Evolutionary conservation across 495 filamentous ascomycete species (phyloP).

Genomic region (Oidiodendron maius): DNA sequence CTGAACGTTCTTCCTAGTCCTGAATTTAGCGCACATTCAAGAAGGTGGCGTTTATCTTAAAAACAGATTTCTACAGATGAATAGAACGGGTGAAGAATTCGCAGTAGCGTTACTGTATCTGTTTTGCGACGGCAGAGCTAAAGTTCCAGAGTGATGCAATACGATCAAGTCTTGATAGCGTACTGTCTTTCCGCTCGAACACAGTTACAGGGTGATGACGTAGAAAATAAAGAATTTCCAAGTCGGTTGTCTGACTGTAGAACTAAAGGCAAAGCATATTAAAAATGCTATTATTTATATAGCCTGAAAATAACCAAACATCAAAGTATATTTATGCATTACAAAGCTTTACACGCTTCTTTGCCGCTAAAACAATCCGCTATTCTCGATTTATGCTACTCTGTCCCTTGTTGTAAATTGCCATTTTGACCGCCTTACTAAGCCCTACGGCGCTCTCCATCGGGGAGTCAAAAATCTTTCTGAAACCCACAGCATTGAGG

Average conservation of each 20-base stretch:
- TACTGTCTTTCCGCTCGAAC: background rate
- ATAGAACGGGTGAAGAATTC: background rate
- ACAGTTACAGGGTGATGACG: background rate
- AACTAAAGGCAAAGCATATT: background rate
- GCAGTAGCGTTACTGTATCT: too few relatives aligned
- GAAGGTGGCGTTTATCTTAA: background rate
- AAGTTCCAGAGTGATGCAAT: too few relatives aligned
- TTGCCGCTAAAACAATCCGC: background rate
- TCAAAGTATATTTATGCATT: background rate
- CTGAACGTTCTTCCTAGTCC: background rate
- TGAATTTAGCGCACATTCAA: background rate
- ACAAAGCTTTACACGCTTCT: background rate
- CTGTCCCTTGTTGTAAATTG: constrained; percentile 6
- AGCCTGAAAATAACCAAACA: too few relatives aligned
- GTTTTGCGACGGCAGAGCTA: too few relatives aligned
- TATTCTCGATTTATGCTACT: constrained; percentile 3
- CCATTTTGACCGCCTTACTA: background rate
- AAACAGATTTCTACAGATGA: background rate
- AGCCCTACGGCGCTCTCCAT: background rate
- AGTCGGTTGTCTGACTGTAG: background rate
- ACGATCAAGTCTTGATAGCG: background rate
- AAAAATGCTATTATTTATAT: background rate
- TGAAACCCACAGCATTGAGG: constrained; percentile 6
- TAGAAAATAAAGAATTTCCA: background rate
- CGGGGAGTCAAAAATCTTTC: constrained; percentile 2